Percentiles rank a stretch among this genome's conserved stretches.
phyloP scores from a whole-genome alignment of 1,139 yeast species.

The Kodamaea plutei region DNA sequence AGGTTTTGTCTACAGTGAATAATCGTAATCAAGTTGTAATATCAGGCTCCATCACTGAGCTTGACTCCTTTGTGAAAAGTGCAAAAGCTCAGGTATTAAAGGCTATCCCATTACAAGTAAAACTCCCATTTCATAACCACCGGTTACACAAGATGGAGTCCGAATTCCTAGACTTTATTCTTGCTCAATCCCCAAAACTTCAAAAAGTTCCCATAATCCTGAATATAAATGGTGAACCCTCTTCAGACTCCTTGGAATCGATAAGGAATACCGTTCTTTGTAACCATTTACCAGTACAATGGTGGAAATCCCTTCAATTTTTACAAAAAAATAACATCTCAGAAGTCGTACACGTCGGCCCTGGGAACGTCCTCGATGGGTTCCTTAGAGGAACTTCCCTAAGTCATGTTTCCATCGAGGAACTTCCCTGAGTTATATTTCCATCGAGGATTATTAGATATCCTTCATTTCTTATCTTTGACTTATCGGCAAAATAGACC shows the following conservation, averaged over 20 bases:
- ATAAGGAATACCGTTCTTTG: slow-evolving; percentile 28
- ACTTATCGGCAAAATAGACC: too few species aligned
- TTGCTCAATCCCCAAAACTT: slow-evolving; percentile 9
- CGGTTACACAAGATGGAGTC: slow-evolving; percentile 35
- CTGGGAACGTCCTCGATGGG: slow-evolving; percentile 24
- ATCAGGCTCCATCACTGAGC: slow-evolving; percentile 32
- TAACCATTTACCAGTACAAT: slow-evolving; percentile 43
- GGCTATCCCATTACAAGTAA: slow-evolving; percentile 38
- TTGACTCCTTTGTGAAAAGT: slow-evolving; percentile 17
- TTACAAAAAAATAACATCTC: slow-evolving; percentile 17
- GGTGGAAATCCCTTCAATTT: slow-evolving; percentile 32
- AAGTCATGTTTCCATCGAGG: too few species aligned
- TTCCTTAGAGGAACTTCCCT: slow-evolving; percentile 7
- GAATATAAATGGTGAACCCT: slow-evolving; percentile 29
- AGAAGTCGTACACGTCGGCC: slow-evolving; percentile 33
- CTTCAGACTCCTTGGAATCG: slow-evolving; percentile 15
- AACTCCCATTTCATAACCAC: slow-evolving; percentile 52
- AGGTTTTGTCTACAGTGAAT: slow-evolving; percentile 42
- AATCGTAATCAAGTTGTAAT: slow-evolving; percentile 40
- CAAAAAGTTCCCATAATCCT: slow-evolving; percentile 15
- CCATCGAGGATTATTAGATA: too few species aligned
- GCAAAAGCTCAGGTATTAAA: slow-evolving; percentile 19
- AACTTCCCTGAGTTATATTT: too few species aligned
- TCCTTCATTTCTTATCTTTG: too few species aligned
- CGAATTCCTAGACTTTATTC: slow-evolving; percentile 19